Percentiles rank a stretch among this genome's conserved stretches.
Evolutionary conservation across 768 basidiomycete species (phyloP).

Genomic region (Vishniacozyma victoriae): DNA sequence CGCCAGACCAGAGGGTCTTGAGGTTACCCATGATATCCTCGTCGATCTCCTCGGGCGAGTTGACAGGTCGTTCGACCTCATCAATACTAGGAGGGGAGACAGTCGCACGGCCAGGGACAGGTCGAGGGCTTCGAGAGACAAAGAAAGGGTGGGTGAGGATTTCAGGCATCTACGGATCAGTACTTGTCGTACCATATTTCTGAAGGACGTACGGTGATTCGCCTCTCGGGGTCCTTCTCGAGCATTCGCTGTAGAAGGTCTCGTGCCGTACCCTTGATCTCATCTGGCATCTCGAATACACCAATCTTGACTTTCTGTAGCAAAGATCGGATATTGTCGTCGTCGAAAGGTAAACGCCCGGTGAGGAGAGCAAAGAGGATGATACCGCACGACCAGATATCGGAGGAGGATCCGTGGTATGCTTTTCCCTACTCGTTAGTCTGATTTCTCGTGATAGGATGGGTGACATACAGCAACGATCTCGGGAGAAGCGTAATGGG

Average conservation of each 20-base stretch:
- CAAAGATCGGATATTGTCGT: slow-evolving; percentile 71
- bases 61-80: slow-evolving; percentile 65
- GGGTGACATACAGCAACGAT: slow-evolving; percentile 56
- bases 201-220: slow-evolving; percentile 57
- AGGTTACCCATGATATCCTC: slow-evolving; percentile 83
- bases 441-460: neutral
- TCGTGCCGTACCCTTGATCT: slow-evolving; percentile 64
- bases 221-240: slow-evolving; percentile 61
- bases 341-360: slow-evolving; percentile 86
- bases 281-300: slow-evolving; percentile 64
- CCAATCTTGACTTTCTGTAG: slow-evolving; percentile 74
- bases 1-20: slow-evolving; percentile 82
- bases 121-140: slow-evolving; percentile 53
- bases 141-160: slow-evolving; percentile 74
- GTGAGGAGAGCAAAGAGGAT: slow-evolving; percentile 84
- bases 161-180: slow-evolving; percentile 55
- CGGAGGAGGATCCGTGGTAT: slow-evolving; percentile 80
- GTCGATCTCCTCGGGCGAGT: slow-evolving; percentile 64
- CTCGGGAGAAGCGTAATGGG: slow-evolving; percentile 92
- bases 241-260: slow-evolving; percentile 78
- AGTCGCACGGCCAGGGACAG: slow-evolving; percentile 42
- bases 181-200: neutral
- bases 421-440: slow-evolving; percentile 55
- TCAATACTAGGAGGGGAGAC: slow-evolving; percentile 58
- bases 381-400: slow-evolving; percentile 96